Evolutionary conservation across 2,329 filamentous ascomycete genomes (phyloP).

Genomic region (Botrytis byssoidea): DNA sequence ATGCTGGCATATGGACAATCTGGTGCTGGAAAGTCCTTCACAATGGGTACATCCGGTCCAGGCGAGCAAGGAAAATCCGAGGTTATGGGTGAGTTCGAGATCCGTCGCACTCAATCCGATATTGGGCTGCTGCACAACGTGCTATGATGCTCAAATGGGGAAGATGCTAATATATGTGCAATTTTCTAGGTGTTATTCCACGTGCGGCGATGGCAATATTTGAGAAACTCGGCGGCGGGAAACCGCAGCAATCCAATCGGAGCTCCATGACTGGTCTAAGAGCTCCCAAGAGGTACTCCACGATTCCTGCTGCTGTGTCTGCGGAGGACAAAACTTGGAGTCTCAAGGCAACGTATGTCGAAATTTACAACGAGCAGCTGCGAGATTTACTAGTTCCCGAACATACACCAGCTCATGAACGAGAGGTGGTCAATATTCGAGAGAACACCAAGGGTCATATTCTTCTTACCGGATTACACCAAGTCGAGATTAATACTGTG

Average conservation of each 20-base stretch:
- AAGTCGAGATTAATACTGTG: slow-evolving; percentile 84
- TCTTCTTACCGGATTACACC: slow-evolving; percentile 82
- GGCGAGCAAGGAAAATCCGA: slow-evolving; percentile 68
- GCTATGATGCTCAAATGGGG: background rate
- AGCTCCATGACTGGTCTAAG: slow-evolving; percentile 75
- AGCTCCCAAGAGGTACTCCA: slow-evolving; percentile 75
- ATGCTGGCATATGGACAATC: slow-evolving; percentile 96
- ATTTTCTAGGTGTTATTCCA: slow-evolving; percentile 78
- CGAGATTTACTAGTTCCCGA: slow-evolving; percentile 87
- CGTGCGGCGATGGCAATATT: slow-evolving; percentile 85
- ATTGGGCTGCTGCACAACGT: slow-evolving; percentile 17
- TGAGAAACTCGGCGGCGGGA: slow-evolving; percentile 70
- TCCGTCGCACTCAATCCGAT: slow-evolving; percentile 20
- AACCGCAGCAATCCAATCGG: slow-evolving; percentile 49
- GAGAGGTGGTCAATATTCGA: slow-evolving; percentile 80
- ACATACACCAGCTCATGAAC: slow-evolving; percentile 64
- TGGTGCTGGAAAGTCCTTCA: slow-evolving; percentile 96
- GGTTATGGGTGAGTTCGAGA: slow-evolving; percentile 67
- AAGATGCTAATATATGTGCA: slow-evolving; percentile 26
- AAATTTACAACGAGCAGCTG: slow-evolving; percentile 97
- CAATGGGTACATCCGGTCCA: slow-evolving; percentile 94
- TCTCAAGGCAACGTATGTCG: slow-evolving; percentile 88
- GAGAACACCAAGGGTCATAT: slow-evolving; percentile 96
- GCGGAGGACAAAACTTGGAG: slow-evolving; percentile 75
- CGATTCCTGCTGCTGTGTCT: slow-evolving; percentile 36